Conservation (phyloP, 768 basidiomycete genomes). For the Lactarius hengduanensis region DNA sequence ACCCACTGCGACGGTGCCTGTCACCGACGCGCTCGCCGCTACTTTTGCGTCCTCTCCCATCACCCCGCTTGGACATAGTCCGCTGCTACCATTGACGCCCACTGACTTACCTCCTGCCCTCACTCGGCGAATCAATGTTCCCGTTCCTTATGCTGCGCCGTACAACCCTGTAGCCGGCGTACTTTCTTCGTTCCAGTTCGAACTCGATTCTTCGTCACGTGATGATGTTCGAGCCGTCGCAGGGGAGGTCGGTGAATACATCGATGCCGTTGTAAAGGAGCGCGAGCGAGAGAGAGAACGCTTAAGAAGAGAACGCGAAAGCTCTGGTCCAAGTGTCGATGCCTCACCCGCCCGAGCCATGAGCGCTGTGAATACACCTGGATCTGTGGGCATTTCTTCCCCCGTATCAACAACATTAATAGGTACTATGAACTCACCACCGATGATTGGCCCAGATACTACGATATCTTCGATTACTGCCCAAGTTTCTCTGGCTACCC, state of each 20-base stretch:
- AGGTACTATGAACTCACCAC: conserved; percentile 20
- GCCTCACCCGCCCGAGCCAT: conserved; percentile 19
- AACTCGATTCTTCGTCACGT: conserved; percentile 33
- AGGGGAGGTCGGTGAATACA: conserved; percentile 62
- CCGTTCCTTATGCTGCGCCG: conserved; percentile 8
- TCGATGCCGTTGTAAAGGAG: conserved; percentile 73
- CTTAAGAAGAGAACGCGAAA: conserved; percentile 64
- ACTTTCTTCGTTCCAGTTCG: conserved; percentile 51
- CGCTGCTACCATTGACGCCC: conserved; percentile 11
- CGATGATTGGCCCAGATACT: conserved; percentile 9
- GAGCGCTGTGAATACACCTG: conserved; percentile 25
- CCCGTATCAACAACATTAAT: conserved; percentile 20
- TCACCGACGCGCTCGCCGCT: conserved; percentile 5
- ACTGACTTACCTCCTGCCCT: conserved; percentile 25
- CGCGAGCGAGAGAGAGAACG: conserved; percentile 76
- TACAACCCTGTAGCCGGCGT: conserved; percentile 33
- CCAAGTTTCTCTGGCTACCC: conserved; percentile 29
- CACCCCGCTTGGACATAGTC: conserved; percentile 15
- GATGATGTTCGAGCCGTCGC: conserved; percentile 52
- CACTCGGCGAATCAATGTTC: conserved; percentile 16
- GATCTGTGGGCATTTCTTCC: conserved; percentile 17
- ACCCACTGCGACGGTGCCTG: conserved; percentile 34
- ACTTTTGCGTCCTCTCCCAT: conserved; percentile 20
- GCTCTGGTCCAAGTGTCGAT: conserved; percentile 31
- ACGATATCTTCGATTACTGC: conserved; percentile 15